Evolutionary conservation across 768 basidiomycete genomes (phyloP), one percentile per base, ranked within the genome.

Genomic region (Serendipita sp.): DNA sequence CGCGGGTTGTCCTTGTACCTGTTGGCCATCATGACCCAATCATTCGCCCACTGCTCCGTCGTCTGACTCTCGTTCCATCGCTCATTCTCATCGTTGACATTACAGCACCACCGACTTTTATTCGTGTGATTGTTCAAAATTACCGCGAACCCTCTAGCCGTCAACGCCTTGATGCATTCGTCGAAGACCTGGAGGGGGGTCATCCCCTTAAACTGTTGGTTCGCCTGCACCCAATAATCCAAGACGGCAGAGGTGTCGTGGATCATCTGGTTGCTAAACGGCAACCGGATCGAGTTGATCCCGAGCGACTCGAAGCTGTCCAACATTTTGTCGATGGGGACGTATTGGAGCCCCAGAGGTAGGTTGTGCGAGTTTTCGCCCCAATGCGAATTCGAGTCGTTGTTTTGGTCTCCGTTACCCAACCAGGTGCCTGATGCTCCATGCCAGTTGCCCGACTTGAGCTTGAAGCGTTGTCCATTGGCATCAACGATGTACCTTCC

Each of bases 31-130:
- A 53, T 11, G 24, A 64, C 22, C 63, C 63, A 64, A 50, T 60
- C 63, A n/a, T 42, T 11, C 14, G n/a, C 34, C 63, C 63, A 64
- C 38, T 31, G 24, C 26, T 60, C 41, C 41, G 53, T 33, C 1
- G 38, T 61, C 63, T 64, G 63, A 42, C 56, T 61, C 63, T 61
- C 60, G 58, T 64, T 64, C 63, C 63, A 64, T 31, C 63, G 63
- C 58, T 60, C 63, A 56, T 64, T 64, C 24, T 42, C 63, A 58
- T 64, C 63, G 7, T 9, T n/a, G 38, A 64, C 26, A 58, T 56
- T 56, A 43, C 63, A 64, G 56, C 63, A 64, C 63, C 63, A 64
- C 38, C 42, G 56, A 50, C 43, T 61, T 41, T 61, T 60, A 38
- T 60, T 64, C 22, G 63, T 38, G 14, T 38, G 34, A 53, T 63